phyloP scores from a whole-genome alignment of 148 eudicot species.

The Limonium bicolor region DNA sequence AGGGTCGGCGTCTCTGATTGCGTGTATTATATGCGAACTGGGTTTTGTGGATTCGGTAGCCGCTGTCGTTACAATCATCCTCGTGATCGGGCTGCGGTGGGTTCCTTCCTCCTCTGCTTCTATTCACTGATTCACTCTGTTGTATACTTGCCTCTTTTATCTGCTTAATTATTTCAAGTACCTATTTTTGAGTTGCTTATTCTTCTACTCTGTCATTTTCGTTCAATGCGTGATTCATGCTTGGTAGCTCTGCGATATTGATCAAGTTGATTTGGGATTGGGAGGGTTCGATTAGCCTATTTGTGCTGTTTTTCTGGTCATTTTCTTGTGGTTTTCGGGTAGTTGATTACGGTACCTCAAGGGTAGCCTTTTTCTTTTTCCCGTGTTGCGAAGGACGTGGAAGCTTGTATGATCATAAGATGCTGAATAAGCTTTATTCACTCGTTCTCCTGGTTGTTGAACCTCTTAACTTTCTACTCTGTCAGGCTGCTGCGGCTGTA shows the following conservation, averaged over 20 bases:
- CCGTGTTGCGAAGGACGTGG: not conserved
- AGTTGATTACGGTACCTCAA: not conserved
- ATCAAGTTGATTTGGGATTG: not conserved
- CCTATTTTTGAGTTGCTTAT: too few relatives aligned
- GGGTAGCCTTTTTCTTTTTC: not conserved
- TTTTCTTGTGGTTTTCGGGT: not conserved
- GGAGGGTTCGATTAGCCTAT: not conserved
- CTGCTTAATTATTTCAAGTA: not conserved
- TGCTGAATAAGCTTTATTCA: not conserved
- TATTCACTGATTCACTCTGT: not conserved
- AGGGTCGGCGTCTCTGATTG: constrained; percentile 59
- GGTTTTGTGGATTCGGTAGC: constrained; percentile 51
- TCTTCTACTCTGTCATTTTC: too few relatives aligned
- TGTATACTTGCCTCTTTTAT: not conserved
- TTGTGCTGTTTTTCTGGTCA: not conserved
- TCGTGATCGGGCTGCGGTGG: constrained; percentile 54
- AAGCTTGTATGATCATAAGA: not conserved
- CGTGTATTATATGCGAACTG: constrained; percentile 64
- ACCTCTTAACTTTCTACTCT: constrained; percentile 1
- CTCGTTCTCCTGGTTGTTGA: too few relatives aligned
- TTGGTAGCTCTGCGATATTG: not conserved
- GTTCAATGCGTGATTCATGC: too few relatives aligned
- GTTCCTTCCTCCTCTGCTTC: not conserved
- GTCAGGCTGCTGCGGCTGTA: constrained; percentile 33
- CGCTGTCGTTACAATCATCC: constrained; percentile 84